phyloP scores from a whole-genome alignment of 2,329 filamentous ascomycete genomes.

The Fusarium subtropicale region DNA sequence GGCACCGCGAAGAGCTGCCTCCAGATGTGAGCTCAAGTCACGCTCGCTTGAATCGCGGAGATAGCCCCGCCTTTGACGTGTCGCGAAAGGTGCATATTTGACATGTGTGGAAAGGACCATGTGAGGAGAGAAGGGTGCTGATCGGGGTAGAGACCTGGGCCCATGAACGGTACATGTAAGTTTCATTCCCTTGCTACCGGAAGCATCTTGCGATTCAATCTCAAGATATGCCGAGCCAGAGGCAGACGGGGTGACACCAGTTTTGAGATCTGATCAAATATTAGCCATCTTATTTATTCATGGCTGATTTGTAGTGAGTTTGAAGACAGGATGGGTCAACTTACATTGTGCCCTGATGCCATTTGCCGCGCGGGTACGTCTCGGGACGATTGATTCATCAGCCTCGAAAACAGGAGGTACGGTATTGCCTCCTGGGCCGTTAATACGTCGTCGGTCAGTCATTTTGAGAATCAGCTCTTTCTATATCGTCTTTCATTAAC shows the following conservation, averaged over 20 bases:
- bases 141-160: constrained; percentile 88
- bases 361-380: constrained; percentile 71
- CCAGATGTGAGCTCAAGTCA: constrained; percentile 89
- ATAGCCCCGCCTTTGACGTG: constrained; percentile 83
- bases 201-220: constrained; percentile 63
- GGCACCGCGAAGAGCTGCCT: constrained; percentile 88
- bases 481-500: constrained; percentile 5
- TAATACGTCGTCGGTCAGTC: constrained; percentile 89
- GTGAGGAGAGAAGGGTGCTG: constrained; percentile 91
- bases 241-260: constrained; percentile 90
- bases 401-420: constrained; percentile 77
- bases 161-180: constrained; percentile 94
- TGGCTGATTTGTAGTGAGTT: neutral
- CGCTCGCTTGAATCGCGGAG: constrained; percentile 86
- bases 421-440: constrained; percentile 85
- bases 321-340: constrained; percentile 46
- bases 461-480: constrained; percentile 57
- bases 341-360: constrained; percentile 88
- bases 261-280: constrained; percentile 77
- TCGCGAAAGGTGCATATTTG: constrained; percentile 96
- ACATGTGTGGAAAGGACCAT: constrained; percentile 92
- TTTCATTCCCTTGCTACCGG: constrained; percentile 78
- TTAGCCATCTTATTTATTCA: constrained; percentile 26
- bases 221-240: constrained; percentile 92
- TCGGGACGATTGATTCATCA: constrained; percentile 56